Base-by-base conservation (phyloP, 2,329 filamentous ascomycete genomes). In the Capronia americana region DNA sequence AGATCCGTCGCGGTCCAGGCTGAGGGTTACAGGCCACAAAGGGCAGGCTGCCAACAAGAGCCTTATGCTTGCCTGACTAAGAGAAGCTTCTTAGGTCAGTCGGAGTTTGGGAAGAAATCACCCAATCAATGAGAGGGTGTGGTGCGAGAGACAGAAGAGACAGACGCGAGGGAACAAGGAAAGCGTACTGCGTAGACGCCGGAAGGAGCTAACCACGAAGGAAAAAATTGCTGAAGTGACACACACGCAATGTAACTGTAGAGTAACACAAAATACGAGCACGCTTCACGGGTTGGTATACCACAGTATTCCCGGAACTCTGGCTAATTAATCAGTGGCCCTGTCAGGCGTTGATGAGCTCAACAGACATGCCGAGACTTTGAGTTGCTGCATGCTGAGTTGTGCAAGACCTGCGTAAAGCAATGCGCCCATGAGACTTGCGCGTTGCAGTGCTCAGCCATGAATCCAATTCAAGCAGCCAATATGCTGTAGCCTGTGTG, bases 21-120 rank as follows among this genome's bases (percentile, higher is more conserved):
- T 55, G 53, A 32, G 53, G 28, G 14, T 34, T n/a, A n/a, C 14
- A 28, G 11, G 20, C 20, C 24, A 26, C 20, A 26, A 28, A 23
- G 20, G 24, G 23, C 12, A 57, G 26, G n/a, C 38, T 17, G 41
- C 20, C 28, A 23, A 2, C 26, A 24, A 53, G 28, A 59, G 57
- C 41, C 57, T 59, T 59, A 23, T 20, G 58, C 58, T 30, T 41
- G 23, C 30, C 48, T 61, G 58, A 61, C 58, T 61, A 28, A 54
- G n/a, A 11, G 46, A 59, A 8, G 44, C 26, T 26, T 23, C 20
- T 59, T 48, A 44, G 6, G 44, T 23, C 12, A 14, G n/a, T 23
- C n/a, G 44, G 57, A 59, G 46, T 30, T 44, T 30, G 57, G 26
- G 46, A 26, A 26, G 48, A 26, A 14, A 28, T 4, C 4, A 23